phyloP scores from a whole-genome alignment of 2,329 filamentous ascomycete species.

The Fragosphaeria purpurea region DNA sequence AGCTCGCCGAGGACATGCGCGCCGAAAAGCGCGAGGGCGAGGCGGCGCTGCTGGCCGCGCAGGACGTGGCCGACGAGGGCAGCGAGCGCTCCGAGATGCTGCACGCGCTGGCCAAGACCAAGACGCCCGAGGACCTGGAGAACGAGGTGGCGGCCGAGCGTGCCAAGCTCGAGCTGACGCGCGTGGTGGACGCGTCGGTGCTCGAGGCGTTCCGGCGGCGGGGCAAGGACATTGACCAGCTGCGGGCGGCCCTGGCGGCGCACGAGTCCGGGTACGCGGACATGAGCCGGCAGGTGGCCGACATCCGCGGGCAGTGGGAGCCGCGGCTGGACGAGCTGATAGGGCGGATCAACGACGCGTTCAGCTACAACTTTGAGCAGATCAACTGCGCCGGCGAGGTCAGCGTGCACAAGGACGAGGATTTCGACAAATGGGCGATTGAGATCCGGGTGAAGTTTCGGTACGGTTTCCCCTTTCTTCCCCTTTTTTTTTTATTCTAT shows the following conservation, averaged over 20 bases:
- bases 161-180: conserved; percentile 69
- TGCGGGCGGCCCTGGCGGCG: conserved; percentile 47
- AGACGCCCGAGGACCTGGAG: conserved; percentile 54
- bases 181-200: conserved; percentile 64
- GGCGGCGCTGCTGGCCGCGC: conserved; percentile 23
- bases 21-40: conserved; percentile 27
- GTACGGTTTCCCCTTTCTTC: conserved; percentile 33
- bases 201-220: conserved; percentile 70
- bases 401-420: conserved; percentile 74
- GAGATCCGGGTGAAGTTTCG: conserved; percentile 94
- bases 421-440: conserved; percentile 90
- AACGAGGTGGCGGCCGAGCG: conserved; percentile 64
- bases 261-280: conserved; percentile 45
- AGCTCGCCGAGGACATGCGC: conserved; percentile 29
- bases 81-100: conserved; percentile 32
- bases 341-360: conserved; percentile 75
- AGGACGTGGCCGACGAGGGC: conserved; percentile 27
- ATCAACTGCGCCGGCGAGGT: conserved; percentile 94
- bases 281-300: conserved; percentile 48
- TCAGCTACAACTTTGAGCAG: conserved; percentile 84
- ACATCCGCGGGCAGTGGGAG: conserved; percentile 69
- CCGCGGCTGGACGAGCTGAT: conserved; percentile 71
- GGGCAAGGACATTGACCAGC: conserved; percentile 55
- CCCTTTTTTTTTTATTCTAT: background rate
- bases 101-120: conserved; percentile 33